phyloP scores from a whole-genome alignment of 1,284 basidiomycete species.

The Spongispora temasekensis region DNA sequence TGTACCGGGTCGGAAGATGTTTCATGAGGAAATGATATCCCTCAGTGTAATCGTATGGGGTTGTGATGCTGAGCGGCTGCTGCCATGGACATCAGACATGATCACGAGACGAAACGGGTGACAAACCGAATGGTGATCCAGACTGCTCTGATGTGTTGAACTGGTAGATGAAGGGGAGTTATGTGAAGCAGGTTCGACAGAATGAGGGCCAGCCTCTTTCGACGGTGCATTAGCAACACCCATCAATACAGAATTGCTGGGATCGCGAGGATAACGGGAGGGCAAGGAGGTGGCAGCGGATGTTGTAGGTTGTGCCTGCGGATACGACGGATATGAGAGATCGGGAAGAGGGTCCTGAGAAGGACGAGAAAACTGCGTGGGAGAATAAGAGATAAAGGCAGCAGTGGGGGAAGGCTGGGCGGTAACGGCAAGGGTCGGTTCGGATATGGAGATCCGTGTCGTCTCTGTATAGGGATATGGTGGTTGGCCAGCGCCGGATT shows the following conservation, averaged over 20 bases:
- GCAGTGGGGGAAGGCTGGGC: conserved; percentile 38
- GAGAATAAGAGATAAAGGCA: conserved; percentile 34
- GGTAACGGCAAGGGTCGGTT: conserved; percentile 35
- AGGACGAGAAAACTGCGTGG: conserved; percentile 47
- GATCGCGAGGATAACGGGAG: conserved; percentile 51
- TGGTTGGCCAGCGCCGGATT: conserved; percentile 13
- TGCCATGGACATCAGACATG: conserved; percentile 8
- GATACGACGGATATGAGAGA: conserved; percentile 35
- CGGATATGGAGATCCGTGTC: conserved; percentile 42
- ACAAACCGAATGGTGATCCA: conserved; percentile 30
- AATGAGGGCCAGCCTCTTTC: conserved; percentile 34
- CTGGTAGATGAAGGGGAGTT: conserved; percentile 49
- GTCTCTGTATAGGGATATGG: conserved; percentile 33
- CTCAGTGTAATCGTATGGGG: conserved; percentile 89
- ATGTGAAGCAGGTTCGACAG: conserved; percentile 29
- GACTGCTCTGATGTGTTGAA: conserved; percentile 31
- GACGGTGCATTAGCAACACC: conserved; percentile 14
- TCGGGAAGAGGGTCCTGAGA: conserved; percentile 41
- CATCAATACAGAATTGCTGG: conserved; percentile 37
- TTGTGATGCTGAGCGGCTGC: conserved; percentile 77
- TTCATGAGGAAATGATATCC: conserved; percentile 95
- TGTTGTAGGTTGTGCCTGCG: conserved; percentile 29
- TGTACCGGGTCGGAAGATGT: conserved; percentile 81
- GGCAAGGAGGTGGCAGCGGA: too few relatives aligned
- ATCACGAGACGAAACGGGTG: neutral